Conservation (phyloP, 345 rosid genomes). For the Noccaea bulbosa region DNA sequence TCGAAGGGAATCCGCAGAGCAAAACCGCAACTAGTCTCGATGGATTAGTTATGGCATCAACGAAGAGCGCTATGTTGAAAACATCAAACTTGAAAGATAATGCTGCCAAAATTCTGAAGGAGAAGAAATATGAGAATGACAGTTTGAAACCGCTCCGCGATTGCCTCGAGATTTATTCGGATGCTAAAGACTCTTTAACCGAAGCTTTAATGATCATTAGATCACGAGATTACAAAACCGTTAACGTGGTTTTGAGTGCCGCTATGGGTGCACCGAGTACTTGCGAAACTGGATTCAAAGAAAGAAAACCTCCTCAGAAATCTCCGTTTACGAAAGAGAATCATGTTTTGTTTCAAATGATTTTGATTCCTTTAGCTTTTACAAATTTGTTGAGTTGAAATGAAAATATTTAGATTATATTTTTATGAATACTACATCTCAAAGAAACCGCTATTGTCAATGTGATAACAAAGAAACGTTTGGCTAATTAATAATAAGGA, state of each 20-base stretch:
- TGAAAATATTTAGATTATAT: background rate
- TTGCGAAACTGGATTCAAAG: slow-evolving; percentile 55
- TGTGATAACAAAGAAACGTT: too few relatives aligned
- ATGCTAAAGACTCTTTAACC: slow-evolving; percentile 25
- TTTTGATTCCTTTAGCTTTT: slow-evolving; percentile 49
- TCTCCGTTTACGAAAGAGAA: slow-evolving; percentile 45
- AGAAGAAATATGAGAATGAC: slow-evolving; percentile 12
- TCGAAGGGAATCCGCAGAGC: slow-evolving; percentile 41
- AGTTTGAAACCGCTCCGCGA: slow-evolving; percentile 30
- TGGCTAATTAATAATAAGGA: too few relatives aligned
- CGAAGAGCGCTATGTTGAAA: slow-evolving; percentile 27
- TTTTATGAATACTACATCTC: too few relatives aligned
- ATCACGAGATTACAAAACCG: slow-evolving; percentile 39
- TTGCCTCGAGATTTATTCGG: slow-evolving; percentile 49
- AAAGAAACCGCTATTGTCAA: too few relatives aligned
- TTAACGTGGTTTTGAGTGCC: slow-evolving; percentile 39
- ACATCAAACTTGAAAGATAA: slow-evolving; percentile 23
- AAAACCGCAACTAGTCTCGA: slow-evolving; percentile 30
- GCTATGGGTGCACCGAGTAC: slow-evolving; percentile 49
- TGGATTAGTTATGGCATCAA: slow-evolving; percentile 35
- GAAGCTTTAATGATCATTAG: slow-evolving; percentile 30
- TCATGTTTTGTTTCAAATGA: slow-evolving; percentile 40
- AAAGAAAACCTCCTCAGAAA: slow-evolving; percentile 23
- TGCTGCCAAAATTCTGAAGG: slow-evolving; percentile 26
- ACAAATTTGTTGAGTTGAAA: slow-evolving; percentile 46